Conservation (phyloP, 306 rosid genomes). For the Sicyos edulis region DNA sequence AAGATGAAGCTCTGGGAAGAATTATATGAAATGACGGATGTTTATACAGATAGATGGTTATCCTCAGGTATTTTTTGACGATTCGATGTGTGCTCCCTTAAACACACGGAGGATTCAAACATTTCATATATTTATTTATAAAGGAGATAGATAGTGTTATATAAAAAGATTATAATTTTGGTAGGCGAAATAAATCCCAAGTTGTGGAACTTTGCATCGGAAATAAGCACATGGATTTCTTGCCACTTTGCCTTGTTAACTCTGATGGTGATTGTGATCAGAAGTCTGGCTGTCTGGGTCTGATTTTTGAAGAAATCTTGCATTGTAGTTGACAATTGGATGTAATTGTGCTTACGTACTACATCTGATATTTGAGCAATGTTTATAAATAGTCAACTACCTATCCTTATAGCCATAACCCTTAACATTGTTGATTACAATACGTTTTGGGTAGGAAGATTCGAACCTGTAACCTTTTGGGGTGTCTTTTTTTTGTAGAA, state of each 20-base stretch:
- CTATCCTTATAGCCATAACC: not conserved
- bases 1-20: conserved; percentile 56
- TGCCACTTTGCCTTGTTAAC: not conserved
- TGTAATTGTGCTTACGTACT: not conserved
- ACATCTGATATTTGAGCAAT: not conserved
- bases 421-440: not conserved
- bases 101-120: not conserved
- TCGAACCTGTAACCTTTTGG: too few species aligned
- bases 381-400: not conserved
- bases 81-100: not conserved
- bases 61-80: conserved; percentile 56
- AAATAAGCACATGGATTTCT: not conserved
- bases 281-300: not conserved
- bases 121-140: not conserved
- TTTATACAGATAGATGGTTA: conserved; percentile 83
- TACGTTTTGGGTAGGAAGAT: not conserved
- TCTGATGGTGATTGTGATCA: not conserved
- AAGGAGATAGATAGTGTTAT: too few species aligned
- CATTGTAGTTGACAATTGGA: not conserved
- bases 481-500: too few species aligned
- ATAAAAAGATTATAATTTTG: not conserved
- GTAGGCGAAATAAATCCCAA: not conserved
- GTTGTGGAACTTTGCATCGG: not conserved
- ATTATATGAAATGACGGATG: conserved; percentile 70
- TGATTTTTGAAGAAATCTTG: not conserved